phyloP scores from a whole-genome alignment of 2,329 filamentous ascomycete genomes.

The Fusarium proliferatum region DNA sequence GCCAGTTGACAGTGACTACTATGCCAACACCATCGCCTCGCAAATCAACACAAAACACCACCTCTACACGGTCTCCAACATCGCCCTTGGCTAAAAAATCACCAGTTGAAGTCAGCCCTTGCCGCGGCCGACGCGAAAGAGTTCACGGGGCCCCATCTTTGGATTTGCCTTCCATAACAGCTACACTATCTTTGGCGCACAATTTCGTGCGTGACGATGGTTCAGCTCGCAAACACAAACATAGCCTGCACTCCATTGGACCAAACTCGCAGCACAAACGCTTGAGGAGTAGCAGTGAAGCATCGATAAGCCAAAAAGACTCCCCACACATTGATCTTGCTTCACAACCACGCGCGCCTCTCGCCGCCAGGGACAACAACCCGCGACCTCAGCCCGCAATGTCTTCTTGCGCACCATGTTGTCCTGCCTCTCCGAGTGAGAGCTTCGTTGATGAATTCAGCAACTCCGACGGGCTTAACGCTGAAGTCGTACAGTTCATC shows the following conservation, averaged over 20 bases:
- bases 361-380: slow-evolving; percentile 42
- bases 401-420: neutral
- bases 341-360: slow-evolving; percentile 30
- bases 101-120: neutral
- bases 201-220: too few species aligned
- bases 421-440: neutral
- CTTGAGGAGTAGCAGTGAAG: slow-evolving; percentile 8
- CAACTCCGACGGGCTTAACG: neutral
- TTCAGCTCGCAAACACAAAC: neutral
- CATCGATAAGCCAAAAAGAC: neutral
- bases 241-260: neutral
- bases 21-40: slow-evolving; percentile 50
- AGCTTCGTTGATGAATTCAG: neutral
- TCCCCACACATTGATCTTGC: neutral
- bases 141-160: neutral
- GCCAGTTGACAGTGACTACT: slow-evolving; percentile 58
- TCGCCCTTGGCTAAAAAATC: slow-evolving; percentile 21
- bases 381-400: slow-evolving; percentile 30
- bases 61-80: slow-evolving; percentile 23
- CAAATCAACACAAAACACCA: slow-evolving; percentile 43
- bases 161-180: neutral
- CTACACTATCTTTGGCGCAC: slow-evolving; percentile 13
- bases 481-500: slow-evolving; percentile 18
- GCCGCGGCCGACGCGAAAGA: neutral
- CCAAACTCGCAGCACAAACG: slow-evolving; percentile 34